Evolutionary conservation across 306 rosid species (phyloP).

Genomic region (Vigna mungo): DNA sequence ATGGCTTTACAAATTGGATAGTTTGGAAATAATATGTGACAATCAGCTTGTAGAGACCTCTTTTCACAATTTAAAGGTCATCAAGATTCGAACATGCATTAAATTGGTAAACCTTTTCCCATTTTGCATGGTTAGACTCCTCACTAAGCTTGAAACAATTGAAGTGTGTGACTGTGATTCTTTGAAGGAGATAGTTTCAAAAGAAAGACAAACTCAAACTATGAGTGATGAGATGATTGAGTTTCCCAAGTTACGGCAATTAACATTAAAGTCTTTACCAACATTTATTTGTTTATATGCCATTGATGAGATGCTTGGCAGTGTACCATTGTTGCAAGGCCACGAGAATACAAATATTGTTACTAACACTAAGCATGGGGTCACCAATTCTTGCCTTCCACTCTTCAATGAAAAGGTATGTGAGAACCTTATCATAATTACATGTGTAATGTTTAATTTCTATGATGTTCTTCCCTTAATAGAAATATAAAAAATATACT

Average conservation of each 20-base stretch:
- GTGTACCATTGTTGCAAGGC: neutral
- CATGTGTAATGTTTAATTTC: neutral
- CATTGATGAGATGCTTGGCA: neutral
- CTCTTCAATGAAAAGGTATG: constrained; percentile 38
- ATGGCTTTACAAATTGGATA: neutral
- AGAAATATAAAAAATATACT: no score
- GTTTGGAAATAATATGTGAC: constrained; percentile 37
- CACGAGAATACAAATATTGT: neutral
- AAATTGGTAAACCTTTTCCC: no score
- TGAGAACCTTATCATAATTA: neutral
- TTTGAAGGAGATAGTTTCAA: constrained; percentile 34
- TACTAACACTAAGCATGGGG: neutral
- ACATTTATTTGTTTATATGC: neutral
- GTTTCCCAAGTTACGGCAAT: neutral
- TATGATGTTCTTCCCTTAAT: no score
- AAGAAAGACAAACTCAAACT: neutral
- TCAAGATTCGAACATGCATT: constrained; percentile 9
- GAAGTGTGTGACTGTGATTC: constrained; percentile 23
- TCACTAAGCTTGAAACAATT: no score
- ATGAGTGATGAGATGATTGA: neutral
- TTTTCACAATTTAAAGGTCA: constrained; percentile 31
- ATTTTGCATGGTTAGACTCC: no score
- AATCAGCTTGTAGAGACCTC: constrained; percentile 29
- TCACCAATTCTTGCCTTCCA: neutral
- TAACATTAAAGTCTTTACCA: constrained; percentile 12